These are phyloP conservation scores for Tetrastigma voinierianum DNA, from an alignment of 164 flowering plant species.

Conservation along the genomic window DNA sequence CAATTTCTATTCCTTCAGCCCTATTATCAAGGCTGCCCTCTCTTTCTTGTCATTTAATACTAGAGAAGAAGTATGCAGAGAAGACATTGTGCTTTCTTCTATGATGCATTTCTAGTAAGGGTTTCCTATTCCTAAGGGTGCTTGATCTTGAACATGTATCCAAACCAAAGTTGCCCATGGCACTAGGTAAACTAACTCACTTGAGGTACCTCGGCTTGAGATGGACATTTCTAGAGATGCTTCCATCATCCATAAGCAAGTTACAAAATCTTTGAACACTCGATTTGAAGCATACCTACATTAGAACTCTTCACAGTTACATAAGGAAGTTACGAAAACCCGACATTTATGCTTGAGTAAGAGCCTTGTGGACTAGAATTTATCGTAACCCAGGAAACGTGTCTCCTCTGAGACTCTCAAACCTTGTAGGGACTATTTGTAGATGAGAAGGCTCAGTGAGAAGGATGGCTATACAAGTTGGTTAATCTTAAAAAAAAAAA, in stretches of 20 bases:
- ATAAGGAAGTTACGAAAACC: conserved; percentile 25
- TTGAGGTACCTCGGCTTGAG: conserved; percentile 33
- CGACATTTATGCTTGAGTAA: conserved; percentile 23
- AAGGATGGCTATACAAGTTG: not conserved
- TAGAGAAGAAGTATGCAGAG: conserved; percentile 3
- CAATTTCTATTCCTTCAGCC: not conserved
- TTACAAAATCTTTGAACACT: conserved; percentile 26
- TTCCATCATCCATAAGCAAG: conserved; percentile 26
- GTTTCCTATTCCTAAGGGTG: conserved; percentile 24
- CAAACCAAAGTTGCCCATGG: conserved; percentile 24
- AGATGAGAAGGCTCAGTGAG: not conserved
- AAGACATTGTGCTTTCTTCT: not conserved
- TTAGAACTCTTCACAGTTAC: conserved; percentile 17
- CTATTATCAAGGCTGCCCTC: not conserved
- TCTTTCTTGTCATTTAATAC: not conserved
- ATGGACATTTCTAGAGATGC: conserved; percentile 16
- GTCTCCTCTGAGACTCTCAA: conserved; percentile 5
- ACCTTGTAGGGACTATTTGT: conserved; percentile 13
- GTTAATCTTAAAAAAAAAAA: conserved; percentile 6
- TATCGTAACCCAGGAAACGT: not conserved
- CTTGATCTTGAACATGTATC: conserved; percentile 33
- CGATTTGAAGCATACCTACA: conserved; percentile 29
- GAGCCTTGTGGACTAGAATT: too few species aligned
- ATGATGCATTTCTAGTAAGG: not conserved
- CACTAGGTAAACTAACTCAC: conserved; percentile 17